Base-by-base conservation (phyloP, 306 rosid genomes). In the Begonia loranthoides region DNA sequence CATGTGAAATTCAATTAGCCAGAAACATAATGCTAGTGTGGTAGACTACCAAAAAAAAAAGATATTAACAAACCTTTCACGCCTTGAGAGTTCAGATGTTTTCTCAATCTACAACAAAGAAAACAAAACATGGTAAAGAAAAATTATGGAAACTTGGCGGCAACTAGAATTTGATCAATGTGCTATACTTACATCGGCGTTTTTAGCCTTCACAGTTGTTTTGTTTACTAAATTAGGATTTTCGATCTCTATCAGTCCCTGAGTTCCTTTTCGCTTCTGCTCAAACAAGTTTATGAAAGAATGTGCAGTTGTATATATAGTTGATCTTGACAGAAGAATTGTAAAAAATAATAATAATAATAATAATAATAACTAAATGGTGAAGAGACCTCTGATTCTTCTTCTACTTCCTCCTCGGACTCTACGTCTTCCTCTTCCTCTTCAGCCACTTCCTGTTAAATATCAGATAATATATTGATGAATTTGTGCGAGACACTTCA, bases 81-180 rank as follows among this genome's bases (percentile, higher is more conserved):
- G 90, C 81, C 97, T 82, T 59, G 95, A 89, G 65, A 89, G 95
- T 67, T 84, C 97, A 59, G 76, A 71, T 50, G 94, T 85, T 75
- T 79, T 84, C 16, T 54, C 84, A 41, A 75, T 70, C 97, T 84
- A 81, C 60, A 40, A 3, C 5, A n/a, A 11, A 43, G 47, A 43
- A 43, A 10, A 43, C 13, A 10, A 43, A 43, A 43, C 14, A 2
- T n/a, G n/a, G 15, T 43, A n/a, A 43, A 43, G 14, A 0, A 43
- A 6, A 43, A 6, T 9, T 41, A 41, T 1, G 1, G 14, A 43
- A 43, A 28, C 36, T 28, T 7, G 8, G 36, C 36, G 3, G 6
- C 45, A 41, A 41, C 1, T 1, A 43, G 3, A n/a, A 43, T 12
- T n/a, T 10, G 6, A 41, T 41, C 22, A 28, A 28, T 28, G 36